A percentile compares a stretch with the other conserved stretches of the same genome.
Conservation (phyloP, 164 flowering plant genomes). For the Umbellularia californica region DNA sequence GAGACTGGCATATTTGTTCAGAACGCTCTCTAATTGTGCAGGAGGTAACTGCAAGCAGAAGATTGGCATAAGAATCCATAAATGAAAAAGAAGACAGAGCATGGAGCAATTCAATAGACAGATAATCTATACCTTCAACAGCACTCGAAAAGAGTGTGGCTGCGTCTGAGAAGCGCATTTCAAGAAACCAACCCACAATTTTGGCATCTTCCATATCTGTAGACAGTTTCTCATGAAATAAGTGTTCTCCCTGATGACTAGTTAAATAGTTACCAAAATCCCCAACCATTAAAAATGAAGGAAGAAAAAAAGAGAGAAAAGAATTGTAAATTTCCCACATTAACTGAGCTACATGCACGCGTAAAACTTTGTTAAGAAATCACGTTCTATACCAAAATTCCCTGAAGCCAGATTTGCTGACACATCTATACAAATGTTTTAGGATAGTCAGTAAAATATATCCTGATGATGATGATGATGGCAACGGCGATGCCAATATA, state of each 20-base stretch:
- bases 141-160: slow-evolving; percentile 86
- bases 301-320: no score
- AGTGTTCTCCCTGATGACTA: background rate
- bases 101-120: background rate
- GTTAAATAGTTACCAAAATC: no score
- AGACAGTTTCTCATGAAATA: background rate
- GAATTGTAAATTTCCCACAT: no score
- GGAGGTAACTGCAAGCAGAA: slow-evolving; percentile 78
- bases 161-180: slow-evolving; percentile 93
- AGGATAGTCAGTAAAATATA: no score
- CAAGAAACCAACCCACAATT: slow-evolving; percentile 94
- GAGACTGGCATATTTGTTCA: slow-evolving; percentile 62
- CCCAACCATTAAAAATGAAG: no score
- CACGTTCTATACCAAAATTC: no score
- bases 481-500: no score
- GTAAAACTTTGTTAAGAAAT: no score
- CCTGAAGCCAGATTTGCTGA: no score
- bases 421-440: no score
- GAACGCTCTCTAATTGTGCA: slow-evolving; percentile 79
- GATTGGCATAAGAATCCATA: background rate
- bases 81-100: background rate
- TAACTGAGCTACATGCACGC: no score
- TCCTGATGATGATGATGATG: no score
- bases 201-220: slow-evolving; percentile 98
- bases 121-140: slow-evolving; percentile 56